Evolutionary conservation across 331 rosid species (phyloP), one percentile per base, ranked within the genome.

Genomic region (Rhamnella rubrinervis): DNA sequence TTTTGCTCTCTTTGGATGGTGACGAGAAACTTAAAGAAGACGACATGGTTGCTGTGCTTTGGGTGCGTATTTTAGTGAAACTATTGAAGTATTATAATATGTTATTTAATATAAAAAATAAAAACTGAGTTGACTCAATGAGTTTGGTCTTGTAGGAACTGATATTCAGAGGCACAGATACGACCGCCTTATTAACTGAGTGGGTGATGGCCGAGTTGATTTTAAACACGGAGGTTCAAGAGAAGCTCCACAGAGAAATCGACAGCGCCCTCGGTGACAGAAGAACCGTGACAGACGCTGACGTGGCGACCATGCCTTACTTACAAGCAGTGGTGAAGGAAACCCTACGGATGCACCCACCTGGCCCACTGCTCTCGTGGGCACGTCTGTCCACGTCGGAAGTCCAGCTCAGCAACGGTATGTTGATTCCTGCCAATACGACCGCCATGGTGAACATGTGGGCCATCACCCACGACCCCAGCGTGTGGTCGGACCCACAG

Each of bases 391-490:
- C 90, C 17, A 82, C 85, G 53, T 74, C 87, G 7, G 85, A 82
- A 18, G 84, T 82, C 50, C 81, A 77, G 23, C 83, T 82, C 57
- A 80, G 81, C 80, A 82, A 85, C 76, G 87, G 87, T 4, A 82
- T 82, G 87, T 56, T 82, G 25, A 51, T 85, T 49, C 90, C 90
- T 2, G 78, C 78, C 16, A 28, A 73, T 55, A 85, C 90, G 4
- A 82, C 85, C 4, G 87, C 89, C 55, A 82, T 85, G 87, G 85
- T 85, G 26, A 85, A 85, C 72, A 85, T 85, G 89, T 85, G 89
- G 89, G 83, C 85, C 50, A 85, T 85, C 25, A 80, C 86, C 1
- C 89, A 82, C 63, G 82, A 82, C 68, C 83, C 83, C 18, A 70
- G 40, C 25, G 65, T 85, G 37, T 85, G 89, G 87, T 66, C 82